Evolutionary conservation across 177 flowering plant genomes (phyloP).

Genomic region (Vitis hybrid): DNA sequence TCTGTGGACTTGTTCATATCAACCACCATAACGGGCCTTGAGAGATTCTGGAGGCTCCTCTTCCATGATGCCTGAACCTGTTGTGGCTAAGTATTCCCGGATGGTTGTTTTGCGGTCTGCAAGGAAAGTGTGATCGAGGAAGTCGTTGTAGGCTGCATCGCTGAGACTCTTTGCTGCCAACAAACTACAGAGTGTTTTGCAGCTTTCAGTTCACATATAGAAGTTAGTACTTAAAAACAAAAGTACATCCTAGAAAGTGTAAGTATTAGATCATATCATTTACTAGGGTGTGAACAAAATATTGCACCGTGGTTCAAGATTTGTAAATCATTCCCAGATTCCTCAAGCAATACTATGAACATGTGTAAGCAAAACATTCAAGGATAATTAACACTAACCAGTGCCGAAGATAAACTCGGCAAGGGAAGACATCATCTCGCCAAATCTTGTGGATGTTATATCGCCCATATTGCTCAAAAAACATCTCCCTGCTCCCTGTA

Average conservation of each 20-base stretch:
- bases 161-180: slow-evolving; percentile 81
- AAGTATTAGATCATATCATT: no score
- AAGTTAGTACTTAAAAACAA: no score
- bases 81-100: slow-evolving; percentile 60
- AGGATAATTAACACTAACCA: slow-evolving; percentile 49
- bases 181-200: slow-evolving; percentile 46
- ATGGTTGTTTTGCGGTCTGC: slow-evolving; percentile 76
- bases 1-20: slow-evolving; percentile 10
- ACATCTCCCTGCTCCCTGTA: slow-evolving; percentile 75
- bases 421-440: slow-evolving; percentile 92
- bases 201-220: not conserved
- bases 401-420: slow-evolving; percentile 89
- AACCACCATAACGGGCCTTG: slow-evolving; percentile 78
- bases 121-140: slow-evolving; percentile 84
- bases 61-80: slow-evolving; percentile 87
- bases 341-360: no score
- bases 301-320: no score
- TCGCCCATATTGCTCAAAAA: slow-evolving; percentile 72
- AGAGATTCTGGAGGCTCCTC: slow-evolving; percentile 86
- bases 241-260: no score
- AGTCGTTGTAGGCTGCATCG: slow-evolving; percentile 64
- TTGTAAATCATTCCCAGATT: no score
- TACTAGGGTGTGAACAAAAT: no score
- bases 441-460: slow-evolving; percentile 74
- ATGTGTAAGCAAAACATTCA: not conserved